phyloP scores from a whole-genome alignment of 2,329 filamentous ascomycete genomes.

The Neonectria punicea region DNA sequence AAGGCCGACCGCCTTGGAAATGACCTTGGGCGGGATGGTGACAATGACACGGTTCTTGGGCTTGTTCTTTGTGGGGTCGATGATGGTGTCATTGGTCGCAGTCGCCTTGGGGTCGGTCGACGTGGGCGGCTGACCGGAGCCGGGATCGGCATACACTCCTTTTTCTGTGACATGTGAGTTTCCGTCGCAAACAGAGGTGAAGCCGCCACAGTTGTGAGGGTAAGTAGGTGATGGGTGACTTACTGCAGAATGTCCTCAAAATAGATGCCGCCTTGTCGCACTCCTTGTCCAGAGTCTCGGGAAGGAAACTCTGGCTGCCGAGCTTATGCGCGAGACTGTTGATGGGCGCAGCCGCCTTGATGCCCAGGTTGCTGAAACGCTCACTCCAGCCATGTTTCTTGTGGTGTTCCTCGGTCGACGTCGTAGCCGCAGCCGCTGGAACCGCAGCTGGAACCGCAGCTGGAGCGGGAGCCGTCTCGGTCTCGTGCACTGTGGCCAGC shows the following conservation, averaged over 20 bases:
- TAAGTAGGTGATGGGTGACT: constrained; percentile 42
- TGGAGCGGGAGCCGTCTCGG: constrained; percentile 14
- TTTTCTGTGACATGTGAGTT: constrained; percentile 53
- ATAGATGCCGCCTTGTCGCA: constrained; percentile 91
- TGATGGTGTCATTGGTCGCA: constrained; percentile 41
- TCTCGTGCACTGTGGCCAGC: constrained; percentile 1
- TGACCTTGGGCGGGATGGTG: constrained; percentile 68
- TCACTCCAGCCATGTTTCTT: constrained; percentile 46
- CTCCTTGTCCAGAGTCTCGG: constrained; percentile 86
- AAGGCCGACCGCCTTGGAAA: constrained; percentile 72
- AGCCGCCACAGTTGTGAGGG: background rate
- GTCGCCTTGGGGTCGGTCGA: constrained; percentile 46
- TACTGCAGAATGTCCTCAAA: constrained; percentile 86
- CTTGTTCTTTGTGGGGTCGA: constrained; percentile 51
- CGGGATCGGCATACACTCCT: constrained; percentile 60
- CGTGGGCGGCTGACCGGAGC: constrained; percentile 41
- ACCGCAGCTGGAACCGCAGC: background rate
- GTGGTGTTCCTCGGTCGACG: constrained; percentile 19
- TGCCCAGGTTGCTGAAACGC: constrained; percentile 46
- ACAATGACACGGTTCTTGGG: constrained; percentile 60
- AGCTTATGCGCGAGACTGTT: constrained; percentile 85
- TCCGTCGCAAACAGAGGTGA: background rate
- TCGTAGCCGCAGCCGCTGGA: background rate
- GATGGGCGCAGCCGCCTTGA: constrained; percentile 74
- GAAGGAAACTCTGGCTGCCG: constrained; percentile 87